A percentile compares a stretch with the other conserved stretches of the same genome.
These are phyloP conservation scores for Aspergillus cavernicola DNA, from an alignment of 495 filamentous ascomycete genomes.

Conservation along the genomic window DNA sequence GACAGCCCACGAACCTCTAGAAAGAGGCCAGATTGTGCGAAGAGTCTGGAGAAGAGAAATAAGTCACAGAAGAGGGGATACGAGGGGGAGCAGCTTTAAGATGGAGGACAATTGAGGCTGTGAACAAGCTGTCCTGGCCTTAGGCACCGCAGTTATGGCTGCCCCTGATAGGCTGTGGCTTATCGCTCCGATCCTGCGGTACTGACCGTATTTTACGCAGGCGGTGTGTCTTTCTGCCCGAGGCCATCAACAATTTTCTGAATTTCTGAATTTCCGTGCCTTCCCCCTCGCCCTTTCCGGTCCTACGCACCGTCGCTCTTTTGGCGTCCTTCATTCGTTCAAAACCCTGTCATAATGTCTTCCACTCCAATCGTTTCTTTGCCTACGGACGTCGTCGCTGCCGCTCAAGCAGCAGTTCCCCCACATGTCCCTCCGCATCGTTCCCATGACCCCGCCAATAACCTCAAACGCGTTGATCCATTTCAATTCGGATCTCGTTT, in stretches of 20 bases:
- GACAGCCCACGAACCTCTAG: neutral
- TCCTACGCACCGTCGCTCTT: neutral
- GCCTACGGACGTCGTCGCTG: slow-evolving; percentile 20
- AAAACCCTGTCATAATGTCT: slow-evolving; percentile 20
- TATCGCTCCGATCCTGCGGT: neutral
- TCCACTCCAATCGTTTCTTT: slow-evolving; percentile 9
- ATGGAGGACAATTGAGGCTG: slow-evolving; percentile 7
- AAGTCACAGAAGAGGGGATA: slow-evolving; percentile 2
- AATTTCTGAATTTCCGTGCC: neutral
- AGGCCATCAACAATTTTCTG: slow-evolving; percentile 7
- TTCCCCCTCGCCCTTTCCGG: neutral
- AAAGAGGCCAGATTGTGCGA: neutral
- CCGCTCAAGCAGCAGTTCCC: slow-evolving; percentile 46
- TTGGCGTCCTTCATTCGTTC: neutral
- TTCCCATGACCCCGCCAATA: slow-evolving; percentile 51
- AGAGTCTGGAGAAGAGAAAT: neutral
- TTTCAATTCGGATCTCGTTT: slow-evolving; percentile 93
- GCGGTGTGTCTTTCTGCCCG: slow-evolving; percentile 9
- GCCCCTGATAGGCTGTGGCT: slow-evolving; percentile 16
- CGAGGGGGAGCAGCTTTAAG: slow-evolving; percentile 2
- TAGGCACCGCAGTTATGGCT: slow-evolving; percentile 25
- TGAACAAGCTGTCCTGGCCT: slow-evolving; percentile 9
- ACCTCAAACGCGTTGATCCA: slow-evolving; percentile 79
- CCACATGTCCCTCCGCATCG: slow-evolving; percentile 41
- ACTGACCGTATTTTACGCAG: neutral